Evolutionary conservation across 164 flowering plant species (phyloP).

Genomic region (Aristolochia fimbriata): DNA sequence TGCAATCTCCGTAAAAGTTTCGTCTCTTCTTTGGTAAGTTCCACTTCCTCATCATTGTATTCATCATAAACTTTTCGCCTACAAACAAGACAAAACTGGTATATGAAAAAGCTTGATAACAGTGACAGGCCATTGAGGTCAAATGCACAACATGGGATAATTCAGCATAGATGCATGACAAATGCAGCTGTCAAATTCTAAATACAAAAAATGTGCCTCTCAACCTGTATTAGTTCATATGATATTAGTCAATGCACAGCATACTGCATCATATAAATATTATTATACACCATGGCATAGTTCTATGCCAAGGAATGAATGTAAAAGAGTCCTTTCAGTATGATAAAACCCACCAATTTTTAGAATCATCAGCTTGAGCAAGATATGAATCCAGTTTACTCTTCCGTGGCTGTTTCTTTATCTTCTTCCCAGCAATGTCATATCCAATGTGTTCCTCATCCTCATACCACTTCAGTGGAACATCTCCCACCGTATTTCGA

Average conservation of each 20-base stretch:
- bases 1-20: constrained; percentile 39
- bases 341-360: constrained; percentile 50
- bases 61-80: constrained; percentile 88
- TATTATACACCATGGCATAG: too few species aligned
- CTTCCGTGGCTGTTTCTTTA: constrained; percentile 65
- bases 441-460: constrained; percentile 95
- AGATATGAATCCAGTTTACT: constrained; percentile 65
- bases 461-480: constrained; percentile 74
- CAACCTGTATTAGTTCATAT: too few species aligned
- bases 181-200: neutral
- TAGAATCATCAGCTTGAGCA: constrained; percentile 59
- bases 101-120: neutral
- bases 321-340: neutral
- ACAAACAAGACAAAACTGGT: neutral
- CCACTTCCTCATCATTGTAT: constrained; percentile 82
- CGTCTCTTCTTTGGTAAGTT: constrained; percentile 60
- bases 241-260: too few species aligned
- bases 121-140: too few species aligned
- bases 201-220: neutral
- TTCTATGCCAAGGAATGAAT: too few species aligned
- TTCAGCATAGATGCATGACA: neutral
- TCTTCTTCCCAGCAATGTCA: constrained; percentile 80
- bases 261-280: neutral
- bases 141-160: neutral
- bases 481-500: constrained; percentile 85